Base-by-base conservation (phyloP, 192 early-diverging fungal genomes). In the Coemansia furcata region DNA sequence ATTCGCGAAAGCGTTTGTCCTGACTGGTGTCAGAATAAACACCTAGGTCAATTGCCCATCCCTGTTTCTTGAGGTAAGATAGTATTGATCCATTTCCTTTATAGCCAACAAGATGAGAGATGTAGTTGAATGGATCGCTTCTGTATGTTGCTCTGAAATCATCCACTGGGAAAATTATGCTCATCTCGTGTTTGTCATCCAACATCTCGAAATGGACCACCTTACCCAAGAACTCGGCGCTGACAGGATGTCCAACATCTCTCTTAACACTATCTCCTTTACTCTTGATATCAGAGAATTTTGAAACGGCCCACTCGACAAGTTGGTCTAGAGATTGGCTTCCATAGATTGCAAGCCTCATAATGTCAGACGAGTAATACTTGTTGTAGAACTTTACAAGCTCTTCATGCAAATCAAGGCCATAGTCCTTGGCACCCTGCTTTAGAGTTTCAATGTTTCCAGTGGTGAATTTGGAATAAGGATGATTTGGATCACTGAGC, bases 291-390 rank as follows among this genome's bases (percentile, higher is more conserved):
- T 67, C 77, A 0, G 92, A 90, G 63, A 97, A 94, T 67, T 88
- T 92, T 26, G 87, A 78, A 12, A 92, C 91, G 0, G 89, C 89
- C 94, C 90, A 92, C 42, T 89, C 76, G 7, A 85, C 77, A 58
- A 97, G 80, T 68, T 87, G 69, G 65, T 95, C 91, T 4, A 74
- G 47, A 3, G 93, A 79, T 74, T 97, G 92, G 71, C 88, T 86
- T 46, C 94, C 95, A 12, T 93, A 66, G 36, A 99, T 80, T n/a
- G 89, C 87, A 17, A 97, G 83, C 78, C 91, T 94, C 95, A 97
- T 98, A 35, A 97, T 72, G 49, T 97, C 96, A 9, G 94, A 87
- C 30, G 93, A 95, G 76, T 99, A 99, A 69, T 93, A 92, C 60
- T 83, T 85, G 3, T 85, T 76, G 71, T 95, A 89, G 59, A 96